phyloP scores from a whole-genome alignment of 1,139 yeast genomes.

The Kodamaea anthophila region DNA sequence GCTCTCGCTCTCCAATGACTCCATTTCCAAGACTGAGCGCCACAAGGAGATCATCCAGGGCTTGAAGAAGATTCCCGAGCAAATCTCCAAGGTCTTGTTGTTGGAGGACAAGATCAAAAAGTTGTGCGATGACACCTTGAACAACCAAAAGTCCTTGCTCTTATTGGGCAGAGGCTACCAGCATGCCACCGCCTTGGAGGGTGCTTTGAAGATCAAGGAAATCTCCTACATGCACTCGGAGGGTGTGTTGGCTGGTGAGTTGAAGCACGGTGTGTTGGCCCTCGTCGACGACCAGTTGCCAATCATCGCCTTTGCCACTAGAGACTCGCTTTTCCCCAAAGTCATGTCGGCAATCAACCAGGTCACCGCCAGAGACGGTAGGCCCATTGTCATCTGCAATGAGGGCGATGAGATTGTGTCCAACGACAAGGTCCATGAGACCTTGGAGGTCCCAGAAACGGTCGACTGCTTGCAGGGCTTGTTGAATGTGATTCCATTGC shows the following conservation, averaged over 20 bases:
- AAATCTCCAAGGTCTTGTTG: constrained; percentile 69
- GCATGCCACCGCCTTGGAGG: constrained; percentile 95
- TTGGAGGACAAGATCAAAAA: constrained; percentile 70
- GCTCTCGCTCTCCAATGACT: constrained; percentile 84
- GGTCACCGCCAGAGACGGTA: constrained; percentile 95
- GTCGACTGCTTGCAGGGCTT: constrained; percentile 98
- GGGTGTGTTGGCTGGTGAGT: constrained; percentile 98
- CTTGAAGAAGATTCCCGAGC: constrained; percentile 75
- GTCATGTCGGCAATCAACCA: constrained; percentile 95
- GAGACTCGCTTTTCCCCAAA: constrained; percentile 94
- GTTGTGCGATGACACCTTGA: constrained; percentile 66
- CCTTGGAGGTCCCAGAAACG: constrained; percentile 87
- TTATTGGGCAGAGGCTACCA: constrained; percentile 97
- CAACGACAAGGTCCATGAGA: constrained; percentile 51
- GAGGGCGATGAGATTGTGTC: constrained; percentile 70
- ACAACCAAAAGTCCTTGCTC: constrained; percentile 79
- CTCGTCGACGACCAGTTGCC: constrained; percentile 92
- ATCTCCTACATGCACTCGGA: constrained; percentile 98
- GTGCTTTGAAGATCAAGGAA: constrained; percentile 96
- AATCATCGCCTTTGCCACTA: constrained; percentile 93
- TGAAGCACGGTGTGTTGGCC: constrained; percentile 97
- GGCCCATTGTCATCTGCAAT: constrained; percentile 90
- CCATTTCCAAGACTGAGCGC: constrained; percentile 69
- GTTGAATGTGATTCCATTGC: constrained; percentile 89
- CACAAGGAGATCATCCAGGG: constrained; percentile 86